These are phyloP conservation scores for Pythium utonaiense DNA, from an alignment of 352 stramenopile species.

Conservation along the genomic window DNA sequence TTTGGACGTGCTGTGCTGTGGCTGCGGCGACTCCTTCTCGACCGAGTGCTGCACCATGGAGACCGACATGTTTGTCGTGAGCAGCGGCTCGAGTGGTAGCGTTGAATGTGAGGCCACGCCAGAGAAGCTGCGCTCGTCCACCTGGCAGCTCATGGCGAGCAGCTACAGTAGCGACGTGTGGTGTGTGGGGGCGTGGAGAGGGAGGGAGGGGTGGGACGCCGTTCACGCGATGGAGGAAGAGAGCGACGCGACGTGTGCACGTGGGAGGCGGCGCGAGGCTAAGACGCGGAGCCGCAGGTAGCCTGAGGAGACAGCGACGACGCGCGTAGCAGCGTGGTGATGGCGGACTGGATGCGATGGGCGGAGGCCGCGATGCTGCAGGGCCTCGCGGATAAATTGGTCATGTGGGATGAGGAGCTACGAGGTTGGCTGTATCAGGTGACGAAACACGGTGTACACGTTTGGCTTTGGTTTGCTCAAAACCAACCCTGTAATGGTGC, in stretches of 20 bases:
- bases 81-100: constrained; percentile 16
- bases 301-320: neutral
- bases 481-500: too few relatives aligned
- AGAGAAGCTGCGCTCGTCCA: constrained; percentile 10
- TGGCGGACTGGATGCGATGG: neutral
- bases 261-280: neutral
- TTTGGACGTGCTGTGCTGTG: neutral
- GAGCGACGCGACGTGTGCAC: neutral
- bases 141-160: constrained; percentile 16
- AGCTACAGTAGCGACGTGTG: neutral
- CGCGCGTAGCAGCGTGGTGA: too few relatives aligned
- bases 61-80: constrained; percentile 21
- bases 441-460: neutral
- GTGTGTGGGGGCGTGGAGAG: too few relatives aligned
- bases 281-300: neutral
- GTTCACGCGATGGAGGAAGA: neutral
- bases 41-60: constrained; percentile 6
- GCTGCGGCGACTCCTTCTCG: constrained; percentile 6
- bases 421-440: neutral
- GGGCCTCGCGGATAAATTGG: neutral
- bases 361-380: neutral
- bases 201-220: neutral
- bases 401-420: neutral
- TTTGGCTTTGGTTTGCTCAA: neutral
- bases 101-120: neutral